These are phyloP conservation scores for Cordyceps javanica DNA, from an alignment of 2,329 filamentous ascomycete species.

Conservation along the genomic window DNA sequence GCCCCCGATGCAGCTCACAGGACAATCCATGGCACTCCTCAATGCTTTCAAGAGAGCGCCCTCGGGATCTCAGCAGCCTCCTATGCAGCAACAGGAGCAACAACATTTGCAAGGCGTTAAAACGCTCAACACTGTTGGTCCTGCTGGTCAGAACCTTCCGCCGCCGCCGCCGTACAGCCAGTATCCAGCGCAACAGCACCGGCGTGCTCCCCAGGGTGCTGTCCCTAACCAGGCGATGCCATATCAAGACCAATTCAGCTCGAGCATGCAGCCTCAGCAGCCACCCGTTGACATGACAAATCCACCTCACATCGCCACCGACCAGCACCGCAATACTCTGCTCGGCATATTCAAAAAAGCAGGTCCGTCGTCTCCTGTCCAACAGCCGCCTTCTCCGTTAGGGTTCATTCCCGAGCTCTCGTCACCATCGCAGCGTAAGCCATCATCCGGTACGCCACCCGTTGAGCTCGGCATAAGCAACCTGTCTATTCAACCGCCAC, in stretches of 20 bases:
- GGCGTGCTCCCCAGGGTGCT: background rate
- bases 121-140: background rate
- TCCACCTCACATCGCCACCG: slow-evolving; percentile 18
- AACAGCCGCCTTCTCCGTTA: slow-evolving; percentile 3
- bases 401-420: slow-evolving; percentile 8
- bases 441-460: slow-evolving; percentile 16
- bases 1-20: slow-evolving; percentile 28
- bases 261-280: background rate
- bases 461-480: slow-evolving; percentile 23
- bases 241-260: background rate
- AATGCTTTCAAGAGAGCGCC: slow-evolving; percentile 36
- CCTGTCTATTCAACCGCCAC: slow-evolving; percentile 23
- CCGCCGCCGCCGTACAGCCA: slow-evolving; percentile 11
- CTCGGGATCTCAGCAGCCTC: slow-evolving; percentile 17
- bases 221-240: background rate
- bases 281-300: slow-evolving; percentile 14
- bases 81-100: slow-evolving; percentile 12
- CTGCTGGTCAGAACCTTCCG: background rate
- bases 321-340: slow-evolving; percentile 41
- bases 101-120: background rate
- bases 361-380: slow-evolving; percentile 4
- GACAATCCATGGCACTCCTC: slow-evolving; percentile 38
- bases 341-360: slow-evolving; percentile 49
- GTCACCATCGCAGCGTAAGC: slow-evolving; percentile 2
- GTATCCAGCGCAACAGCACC: background rate